Evolutionary conservation across 2,329 filamentous ascomycete genomes (phyloP), one percentile per base, ranked within the genome.

Genomic region (Fusarium kyushuense): DNA sequence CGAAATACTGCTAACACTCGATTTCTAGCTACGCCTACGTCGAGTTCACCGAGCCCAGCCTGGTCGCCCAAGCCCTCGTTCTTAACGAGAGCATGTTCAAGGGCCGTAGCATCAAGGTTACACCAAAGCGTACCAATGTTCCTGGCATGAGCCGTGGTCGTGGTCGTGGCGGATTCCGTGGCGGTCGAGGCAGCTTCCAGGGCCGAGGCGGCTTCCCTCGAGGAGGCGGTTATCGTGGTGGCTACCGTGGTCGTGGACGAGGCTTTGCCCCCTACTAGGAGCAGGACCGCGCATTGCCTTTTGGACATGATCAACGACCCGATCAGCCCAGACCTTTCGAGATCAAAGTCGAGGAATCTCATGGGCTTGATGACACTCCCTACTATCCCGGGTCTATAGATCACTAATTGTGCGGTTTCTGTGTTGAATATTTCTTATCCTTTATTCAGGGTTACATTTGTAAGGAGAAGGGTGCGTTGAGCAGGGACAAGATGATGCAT

Each of bases 81-180:
- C 85, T 99, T 59, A 98, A 99, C 79, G 96, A 99, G 82, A 97
- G 94, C 79, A 86, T 96, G 59, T 97, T 99, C 83, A 94, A 96
- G 75, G 94, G 93, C 67, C 89, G 96, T 75, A 96, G 96, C 79
- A 89, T 99, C 79, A 99, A 99, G 89, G 96, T 98, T 77, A 83
- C 83, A 11, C 95, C 96, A 33, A 99, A 99, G 84, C 92, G 96
- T 65, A 99, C 96, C 73, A 99, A 99, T 78, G 84, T 99, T 54
- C 96, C 96, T 2, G 96, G 96, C 63, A 95, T 99, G 93, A 91
- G 88, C 72, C 89, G 95, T 68, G 93, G 94, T 29, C 85, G 92
- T 52, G 89, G 65, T 29, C 65, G 65, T 43, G 65, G 65, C 54
- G 56, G 65, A 30, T 66, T 52, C 52, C 65, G 65, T 71, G 80